Conservation (phyloP, 805 yeast species). For the Cyberlindnera galapagoensis region DNA sequence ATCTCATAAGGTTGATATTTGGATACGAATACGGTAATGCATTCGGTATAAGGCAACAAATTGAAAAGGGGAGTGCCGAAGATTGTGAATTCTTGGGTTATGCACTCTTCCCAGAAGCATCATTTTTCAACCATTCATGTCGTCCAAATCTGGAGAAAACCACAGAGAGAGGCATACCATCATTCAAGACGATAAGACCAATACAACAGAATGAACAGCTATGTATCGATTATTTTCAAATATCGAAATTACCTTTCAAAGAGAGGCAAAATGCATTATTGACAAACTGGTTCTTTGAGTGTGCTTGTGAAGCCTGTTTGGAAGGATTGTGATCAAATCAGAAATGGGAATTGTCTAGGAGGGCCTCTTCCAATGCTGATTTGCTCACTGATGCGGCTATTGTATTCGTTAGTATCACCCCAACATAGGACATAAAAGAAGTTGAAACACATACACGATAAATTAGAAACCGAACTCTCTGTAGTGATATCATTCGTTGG, state of each 20-base stretch:
- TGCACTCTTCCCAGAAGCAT: slow-evolving; percentile 53
- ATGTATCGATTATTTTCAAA: slow-evolving; percentile 57
- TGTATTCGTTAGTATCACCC: slow-evolving; percentile 5
- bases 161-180: slow-evolving; percentile 34
- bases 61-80: slow-evolving; percentile 32
- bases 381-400: slow-evolving; percentile 29
- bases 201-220: slow-evolving; percentile 42
- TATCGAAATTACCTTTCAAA: slow-evolving; percentile 31
- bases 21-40: slow-evolving; percentile 64
- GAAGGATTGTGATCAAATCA: slow-evolving; percentile 11
- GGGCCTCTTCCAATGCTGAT: slow-evolving; percentile 36
- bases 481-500: slow-evolving; percentile 6
- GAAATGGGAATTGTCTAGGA: slow-evolving; percentile 29
- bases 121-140: slow-evolving; percentile 66
- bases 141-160: slow-evolving; percentile 44
- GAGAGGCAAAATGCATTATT: slow-evolving; percentile 36
- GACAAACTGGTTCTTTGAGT: slow-evolving; percentile 55
- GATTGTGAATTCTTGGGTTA: slow-evolving; percentile 53
- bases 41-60: slow-evolving; percentile 59
- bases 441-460: slow-evolving; percentile 25
- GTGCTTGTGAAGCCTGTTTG: slow-evolving; percentile 44
- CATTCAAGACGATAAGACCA: slow-evolving; percentile 35
- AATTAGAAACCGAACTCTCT: slow-evolving; percentile 24
- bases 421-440: neutral
- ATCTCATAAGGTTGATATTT: slow-evolving; percentile 37